Evolutionary conservation across 2,329 filamentous ascomycete species (phyloP).

Genomic region (Pseudonectria foliicola): DNA sequence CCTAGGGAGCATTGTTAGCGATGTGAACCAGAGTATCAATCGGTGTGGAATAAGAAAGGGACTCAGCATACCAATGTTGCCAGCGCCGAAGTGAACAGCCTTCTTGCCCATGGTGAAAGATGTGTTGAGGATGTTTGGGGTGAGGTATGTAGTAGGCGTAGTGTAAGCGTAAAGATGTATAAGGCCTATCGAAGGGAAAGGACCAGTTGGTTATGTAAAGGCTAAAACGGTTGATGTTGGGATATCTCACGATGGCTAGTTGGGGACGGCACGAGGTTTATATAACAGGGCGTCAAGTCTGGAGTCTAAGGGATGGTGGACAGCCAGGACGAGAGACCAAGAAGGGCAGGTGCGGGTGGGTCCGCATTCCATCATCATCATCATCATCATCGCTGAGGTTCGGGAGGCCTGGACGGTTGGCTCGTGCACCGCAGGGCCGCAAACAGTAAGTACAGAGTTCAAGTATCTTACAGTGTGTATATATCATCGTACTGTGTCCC

Average conservation of each 20-base stretch:
- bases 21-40: background rate
- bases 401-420: too few species aligned
- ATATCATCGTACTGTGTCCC: too few species aligned
- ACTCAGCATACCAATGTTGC: conserved; percentile 71
- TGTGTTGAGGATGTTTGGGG: conserved; percentile 5
- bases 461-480: too few species aligned
- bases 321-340: too few species aligned
- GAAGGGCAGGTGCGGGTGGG: too few species aligned
- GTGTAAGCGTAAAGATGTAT: conserved; percentile 11
- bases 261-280: conserved; percentile 1
- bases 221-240: conserved; percentile 7
- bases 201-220: conserved; percentile 1
- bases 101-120: conserved; percentile 48
- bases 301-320: background rate
- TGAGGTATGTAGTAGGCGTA: conserved; percentile 7
- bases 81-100: conserved; percentile 78
- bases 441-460: too few species aligned
- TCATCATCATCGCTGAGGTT: too few species aligned
- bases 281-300: background rate
- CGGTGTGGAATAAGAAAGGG: background rate
- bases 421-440: too few species aligned
- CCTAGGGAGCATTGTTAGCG: conserved; percentile 27
- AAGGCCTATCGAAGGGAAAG: too few species aligned
- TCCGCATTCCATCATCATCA: too few species aligned
- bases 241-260: background rate